These are phyloP conservation scores for Fraxinus xanthoxyloides DNA, from an alignment of 305 asterid genomes.

Conservation along the genomic window DNA sequence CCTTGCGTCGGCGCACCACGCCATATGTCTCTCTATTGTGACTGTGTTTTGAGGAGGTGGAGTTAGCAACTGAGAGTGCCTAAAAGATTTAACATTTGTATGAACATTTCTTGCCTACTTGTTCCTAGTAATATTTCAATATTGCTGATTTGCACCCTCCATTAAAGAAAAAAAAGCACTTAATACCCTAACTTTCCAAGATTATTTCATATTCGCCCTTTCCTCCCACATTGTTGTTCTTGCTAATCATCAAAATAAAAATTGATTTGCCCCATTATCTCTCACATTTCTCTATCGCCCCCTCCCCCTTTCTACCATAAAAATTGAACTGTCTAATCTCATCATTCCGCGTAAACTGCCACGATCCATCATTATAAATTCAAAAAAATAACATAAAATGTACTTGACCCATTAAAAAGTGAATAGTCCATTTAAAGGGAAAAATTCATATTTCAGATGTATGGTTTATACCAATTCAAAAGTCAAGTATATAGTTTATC, in stretches of 20 bases:
- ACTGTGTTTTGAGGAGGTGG: neutral
- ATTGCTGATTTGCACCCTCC: neutral
- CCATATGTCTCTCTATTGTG: slow-evolving; percentile 34
- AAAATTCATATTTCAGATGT: too few species aligned
- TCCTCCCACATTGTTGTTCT: neutral
- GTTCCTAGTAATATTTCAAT: neutral
- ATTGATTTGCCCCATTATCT: too few species aligned
- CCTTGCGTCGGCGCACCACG: slow-evolving; percentile 77
- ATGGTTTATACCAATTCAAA: too few species aligned
- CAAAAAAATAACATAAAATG: too few species aligned
- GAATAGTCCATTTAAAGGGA: too few species aligned
- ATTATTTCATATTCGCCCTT: neutral
- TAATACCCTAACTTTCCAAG: neutral
- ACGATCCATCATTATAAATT: too few species aligned
- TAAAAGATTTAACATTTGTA: neutral
- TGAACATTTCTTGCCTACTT: neutral
- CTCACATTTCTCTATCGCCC: too few species aligned
- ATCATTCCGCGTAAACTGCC: too few species aligned
- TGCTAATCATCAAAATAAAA: neutral
- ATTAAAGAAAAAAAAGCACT: neutral
- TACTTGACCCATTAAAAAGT: too few species aligned
- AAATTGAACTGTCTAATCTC: too few species aligned
- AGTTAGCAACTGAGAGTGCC: neutral
- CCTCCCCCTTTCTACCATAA: too few species aligned
- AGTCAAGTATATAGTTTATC: too few species aligned